These are phyloP conservation scores for Pseudogymnoascus sp. DNA, from an alignment of 2,329 filamentous ascomycete species.

Conservation along the genomic window DNA sequence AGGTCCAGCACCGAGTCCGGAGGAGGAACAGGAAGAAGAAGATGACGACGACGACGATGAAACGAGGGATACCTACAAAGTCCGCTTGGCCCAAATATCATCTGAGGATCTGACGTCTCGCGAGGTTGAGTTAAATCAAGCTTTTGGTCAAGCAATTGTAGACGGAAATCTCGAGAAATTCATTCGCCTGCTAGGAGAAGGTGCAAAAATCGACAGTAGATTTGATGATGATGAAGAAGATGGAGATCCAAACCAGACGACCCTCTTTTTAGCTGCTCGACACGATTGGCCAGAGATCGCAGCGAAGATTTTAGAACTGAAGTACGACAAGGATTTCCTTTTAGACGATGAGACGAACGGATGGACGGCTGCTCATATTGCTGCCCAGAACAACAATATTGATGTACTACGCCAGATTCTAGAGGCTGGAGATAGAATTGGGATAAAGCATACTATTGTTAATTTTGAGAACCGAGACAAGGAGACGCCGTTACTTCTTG, in stretches of 20 bases:
- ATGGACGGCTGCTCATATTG: neutral
- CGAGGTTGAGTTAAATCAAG: neutral
- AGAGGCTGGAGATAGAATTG: neutral
- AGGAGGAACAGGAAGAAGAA: neutral
- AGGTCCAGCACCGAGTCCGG: neutral
- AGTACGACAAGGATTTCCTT: neutral
- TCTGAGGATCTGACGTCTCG: neutral
- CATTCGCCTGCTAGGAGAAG: neutral
- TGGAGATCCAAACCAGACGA: neutral
- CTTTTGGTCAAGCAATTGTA: neutral
- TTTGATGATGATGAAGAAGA: neutral
- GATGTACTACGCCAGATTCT: neutral
- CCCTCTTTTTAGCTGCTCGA: neutral
- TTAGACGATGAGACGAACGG: neutral
- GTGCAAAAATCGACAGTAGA: neutral
- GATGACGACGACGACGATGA: neutral
- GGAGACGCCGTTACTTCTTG: neutral
- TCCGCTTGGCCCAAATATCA: neutral
- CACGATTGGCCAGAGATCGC: neutral
- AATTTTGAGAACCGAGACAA: neutral
- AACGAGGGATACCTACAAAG: neutral
- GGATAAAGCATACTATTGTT: neutral
- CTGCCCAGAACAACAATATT: neutral
- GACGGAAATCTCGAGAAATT: neutral
- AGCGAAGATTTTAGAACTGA: neutral